These are phyloP conservation scores for Kregervanrija fluxuum DNA, from an alignment of 805 yeast genomes.

Conservation along the genomic window DNA sequence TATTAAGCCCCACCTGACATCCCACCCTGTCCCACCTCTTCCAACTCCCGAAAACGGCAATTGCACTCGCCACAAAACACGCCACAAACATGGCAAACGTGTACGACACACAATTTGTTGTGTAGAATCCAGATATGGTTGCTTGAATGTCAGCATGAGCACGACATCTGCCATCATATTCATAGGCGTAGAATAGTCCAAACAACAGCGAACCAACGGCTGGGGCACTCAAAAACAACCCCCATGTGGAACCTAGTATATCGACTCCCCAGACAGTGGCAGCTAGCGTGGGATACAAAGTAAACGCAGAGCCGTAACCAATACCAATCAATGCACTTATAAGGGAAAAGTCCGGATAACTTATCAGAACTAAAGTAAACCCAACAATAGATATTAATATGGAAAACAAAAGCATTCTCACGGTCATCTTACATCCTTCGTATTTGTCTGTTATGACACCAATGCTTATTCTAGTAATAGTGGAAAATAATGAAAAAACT, in stretches of 20 bases:
- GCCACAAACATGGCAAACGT: slow-evolving; percentile 5
- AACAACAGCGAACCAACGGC: slow-evolving; percentile 70
- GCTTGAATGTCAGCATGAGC: neutral
- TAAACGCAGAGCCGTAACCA: slow-evolving; percentile 76
- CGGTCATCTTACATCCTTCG: slow-evolving; percentile 13
- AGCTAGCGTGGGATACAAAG: slow-evolving; percentile 73
- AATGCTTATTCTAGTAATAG: slow-evolving; percentile 52
- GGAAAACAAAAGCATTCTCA: slow-evolving; percentile 6
- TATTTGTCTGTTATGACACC: slow-evolving; percentile 64
- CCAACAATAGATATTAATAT: slow-evolving; percentile 7
- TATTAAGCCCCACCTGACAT: too few relatives aligned
- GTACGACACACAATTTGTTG: slow-evolving; percentile 3
- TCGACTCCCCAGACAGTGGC: slow-evolving; percentile 82
- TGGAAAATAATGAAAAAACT: slow-evolving; percentile 55
- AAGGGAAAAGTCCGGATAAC: slow-evolving; percentile 7
- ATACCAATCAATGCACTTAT: slow-evolving; percentile 53
- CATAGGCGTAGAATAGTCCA: slow-evolving; percentile 62
- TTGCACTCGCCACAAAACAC: slow-evolving; percentile 6
- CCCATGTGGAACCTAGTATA: slow-evolving; percentile 86
- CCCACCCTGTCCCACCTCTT: neutral
- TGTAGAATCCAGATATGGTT: too few relatives aligned
- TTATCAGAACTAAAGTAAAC: slow-evolving; percentile 10
- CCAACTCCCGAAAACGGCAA: slow-evolving; percentile 2
- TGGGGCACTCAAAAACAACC: slow-evolving; percentile 81
- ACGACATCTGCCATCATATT: slow-evolving; percentile 40